Percentiles rank a stretch among this genome's conserved stretches.
Evolutionary conservation across 805 yeast genomes (phyloP).

Genomic region (Isabelozyma pseudorhagii): DNA sequence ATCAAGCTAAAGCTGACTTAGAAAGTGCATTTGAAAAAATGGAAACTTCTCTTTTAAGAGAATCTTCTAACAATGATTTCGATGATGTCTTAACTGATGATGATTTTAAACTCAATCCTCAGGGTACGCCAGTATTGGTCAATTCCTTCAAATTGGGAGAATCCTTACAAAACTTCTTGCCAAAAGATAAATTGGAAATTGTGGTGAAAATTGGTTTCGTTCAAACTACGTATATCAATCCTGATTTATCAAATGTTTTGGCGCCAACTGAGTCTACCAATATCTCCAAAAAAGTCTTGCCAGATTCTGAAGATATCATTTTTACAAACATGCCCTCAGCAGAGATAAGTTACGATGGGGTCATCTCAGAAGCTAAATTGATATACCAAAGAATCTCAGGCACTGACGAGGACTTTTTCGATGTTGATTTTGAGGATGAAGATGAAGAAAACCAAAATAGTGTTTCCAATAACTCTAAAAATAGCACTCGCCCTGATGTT

Average conservation of each 20-base stretch:
- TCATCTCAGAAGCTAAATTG: slow-evolving; percentile 74
- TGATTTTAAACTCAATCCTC: slow-evolving; percentile 29
- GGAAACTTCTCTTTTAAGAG: slow-evolving; percentile 79
- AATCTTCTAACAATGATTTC: slow-evolving; percentile 55
- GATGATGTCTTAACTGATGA: slow-evolving; percentile 51
- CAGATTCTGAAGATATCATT: slow-evolving; percentile 35
- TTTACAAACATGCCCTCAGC: slow-evolving; percentile 67
- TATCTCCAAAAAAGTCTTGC: slow-evolving; percentile 19
- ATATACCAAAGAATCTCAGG: slow-evolving; percentile 82
- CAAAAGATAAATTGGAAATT: slow-evolving; percentile 59
- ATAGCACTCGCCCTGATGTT: slow-evolving; percentile 3
- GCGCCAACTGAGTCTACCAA: slow-evolving; percentile 25
- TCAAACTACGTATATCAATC: slow-evolving; percentile 34
- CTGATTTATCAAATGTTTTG: slow-evolving; percentile 37
- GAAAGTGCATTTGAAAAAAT: slow-evolving; percentile 77
- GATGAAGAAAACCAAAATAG: slow-evolving; percentile 47
- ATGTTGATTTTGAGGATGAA: slow-evolving; percentile 94
- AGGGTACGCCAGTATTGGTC: slow-evolving; percentile 60
- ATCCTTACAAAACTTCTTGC: slow-evolving; percentile 79
- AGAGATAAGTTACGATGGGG: slow-evolving; percentile 90
- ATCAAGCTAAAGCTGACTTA: slow-evolving; percentile 70
- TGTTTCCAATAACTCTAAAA: slow-evolving; percentile 2
- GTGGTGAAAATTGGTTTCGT: slow-evolving; percentile 40
- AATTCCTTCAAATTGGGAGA: slow-evolving; percentile 85
- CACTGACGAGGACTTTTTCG: slow-evolving; percentile 92